These are phyloP conservation scores for Geosmithia morbida DNA, from an alignment of 2,329 filamentous ascomycete genomes.

Conservation along the genomic window DNA sequence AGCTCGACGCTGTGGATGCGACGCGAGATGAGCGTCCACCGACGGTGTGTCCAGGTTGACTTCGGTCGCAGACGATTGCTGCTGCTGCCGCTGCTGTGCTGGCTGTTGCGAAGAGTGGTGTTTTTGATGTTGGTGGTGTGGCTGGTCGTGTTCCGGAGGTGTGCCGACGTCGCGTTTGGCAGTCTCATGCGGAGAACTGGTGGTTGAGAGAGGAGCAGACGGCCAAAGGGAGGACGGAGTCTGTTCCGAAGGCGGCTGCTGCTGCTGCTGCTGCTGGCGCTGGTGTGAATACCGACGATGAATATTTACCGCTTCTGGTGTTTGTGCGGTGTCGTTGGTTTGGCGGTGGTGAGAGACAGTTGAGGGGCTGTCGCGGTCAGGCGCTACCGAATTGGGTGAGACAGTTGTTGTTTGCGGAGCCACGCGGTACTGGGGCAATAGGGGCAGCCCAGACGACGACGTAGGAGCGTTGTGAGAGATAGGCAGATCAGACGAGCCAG, in stretches of 20 bases:
- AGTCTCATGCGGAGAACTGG: neutral
- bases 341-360: neutral
- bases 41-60: too few species aligned
- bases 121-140: neutral
- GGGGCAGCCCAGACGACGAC: neutral
- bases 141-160: neutral
- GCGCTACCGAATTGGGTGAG: constrained; percentile 12
- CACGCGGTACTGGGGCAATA: constrained; percentile 3
- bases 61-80: too few species aligned
- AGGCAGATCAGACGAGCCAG: neutral
- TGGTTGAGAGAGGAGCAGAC: too few species aligned
- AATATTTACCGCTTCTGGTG: too few species aligned
- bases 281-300: neutral
- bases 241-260: constrained; percentile 5
- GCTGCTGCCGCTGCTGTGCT: neutral
- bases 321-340: too few species aligned
- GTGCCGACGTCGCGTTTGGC: neutral
- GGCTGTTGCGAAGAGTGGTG: neutral
- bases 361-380: constrained; percentile 4
- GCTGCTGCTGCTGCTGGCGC: constrained; percentile 3
- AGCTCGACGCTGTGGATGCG: constrained; percentile 20
- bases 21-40: constrained; percentile 9
- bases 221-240: too few species aligned
- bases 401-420: constrained; percentile 7
- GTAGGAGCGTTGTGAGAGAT: neutral